Evolutionary conservation across 108 stramenopile species (phyloP).

Genomic region (Discostella stelligeroides): DNA sequence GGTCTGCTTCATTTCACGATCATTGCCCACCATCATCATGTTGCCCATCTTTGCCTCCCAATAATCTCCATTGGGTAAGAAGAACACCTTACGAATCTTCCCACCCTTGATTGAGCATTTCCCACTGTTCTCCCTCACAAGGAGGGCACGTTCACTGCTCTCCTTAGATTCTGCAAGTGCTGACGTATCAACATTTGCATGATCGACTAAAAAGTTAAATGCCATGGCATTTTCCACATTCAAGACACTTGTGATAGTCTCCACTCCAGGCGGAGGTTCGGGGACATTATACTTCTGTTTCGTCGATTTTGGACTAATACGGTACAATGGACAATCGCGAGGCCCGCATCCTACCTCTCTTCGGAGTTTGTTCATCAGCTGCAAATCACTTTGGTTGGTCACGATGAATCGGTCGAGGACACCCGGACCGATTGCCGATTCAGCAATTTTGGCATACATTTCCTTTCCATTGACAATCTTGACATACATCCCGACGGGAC

Average conservation of each 20-base stretch:
- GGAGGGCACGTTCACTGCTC: constrained; percentile 57
- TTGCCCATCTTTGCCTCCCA: constrained; percentile 63
- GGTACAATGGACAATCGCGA: constrained; percentile 67
- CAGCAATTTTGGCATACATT: constrained; percentile 70
- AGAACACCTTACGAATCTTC: constrained; percentile 71
- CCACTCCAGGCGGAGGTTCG: constrained; percentile 65
- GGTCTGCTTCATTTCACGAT: constrained; percentile 53
- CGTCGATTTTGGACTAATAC: constrained; percentile 45
- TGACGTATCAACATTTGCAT: constrained; percentile 60
- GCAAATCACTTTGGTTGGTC: constrained; percentile 64
- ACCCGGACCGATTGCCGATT: constrained; percentile 61
- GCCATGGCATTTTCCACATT: constrained; percentile 72
- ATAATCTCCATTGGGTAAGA: constrained; percentile 71
- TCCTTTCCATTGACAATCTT: constrained; percentile 84
- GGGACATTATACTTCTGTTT: constrained; percentile 58
- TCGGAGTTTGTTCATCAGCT: constrained; percentile 60
- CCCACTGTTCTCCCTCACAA: constrained; percentile 49
- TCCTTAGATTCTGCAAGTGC: constrained; percentile 68
- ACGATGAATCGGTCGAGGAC: constrained; percentile 77
- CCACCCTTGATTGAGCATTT: constrained; percentile 53
- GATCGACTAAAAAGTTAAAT: constrained; percentile 83
- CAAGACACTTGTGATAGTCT: constrained; percentile 68
- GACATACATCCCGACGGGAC: constrained; percentile 80
- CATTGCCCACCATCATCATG: constrained; percentile 55
- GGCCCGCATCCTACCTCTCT: constrained; percentile 56